Conservation (phyloP, 2,329 filamentous ascomycete species). For the Aspergillus pseudoviridinutans region DNA sequence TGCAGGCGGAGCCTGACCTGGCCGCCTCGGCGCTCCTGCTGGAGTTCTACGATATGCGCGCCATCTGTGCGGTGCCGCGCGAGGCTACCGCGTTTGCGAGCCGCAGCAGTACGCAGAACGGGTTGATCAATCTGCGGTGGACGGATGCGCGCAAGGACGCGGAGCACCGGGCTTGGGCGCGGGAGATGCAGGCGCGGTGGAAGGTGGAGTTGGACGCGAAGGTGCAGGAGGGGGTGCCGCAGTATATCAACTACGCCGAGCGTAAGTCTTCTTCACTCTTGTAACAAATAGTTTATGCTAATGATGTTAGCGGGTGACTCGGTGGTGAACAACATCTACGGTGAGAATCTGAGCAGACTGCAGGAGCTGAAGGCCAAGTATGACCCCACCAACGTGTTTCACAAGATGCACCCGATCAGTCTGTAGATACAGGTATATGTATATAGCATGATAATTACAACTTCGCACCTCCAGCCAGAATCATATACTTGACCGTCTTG, state of each 20-base stretch:
- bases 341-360: constrained; percentile 40
- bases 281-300: constrained; percentile 3
- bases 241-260: constrained; percentile 36
- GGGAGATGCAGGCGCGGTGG: constrained; percentile 27
- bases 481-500: constrained; percentile 18
- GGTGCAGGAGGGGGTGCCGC: constrained; percentile 20
- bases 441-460: neutral
- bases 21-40: constrained; percentile 33
- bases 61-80: constrained; percentile 34
- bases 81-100: constrained; percentile 45
- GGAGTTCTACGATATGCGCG: constrained; percentile 42
- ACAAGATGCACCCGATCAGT: constrained; percentile 39
- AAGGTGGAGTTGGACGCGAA: constrained; percentile 20
- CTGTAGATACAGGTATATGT: neutral
- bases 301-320: constrained; percentile 27
- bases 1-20: constrained; percentile 26
- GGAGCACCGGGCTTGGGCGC: constrained; percentile 38
- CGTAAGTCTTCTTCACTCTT: constrained; percentile 19
- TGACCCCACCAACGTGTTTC: constrained; percentile 46
- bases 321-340: constrained; percentile 40
- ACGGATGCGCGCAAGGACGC: constrained; percentile 35
- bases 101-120: constrained; percentile 44
- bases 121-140: constrained; percentile 42
- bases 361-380: constrained; percentile 44
- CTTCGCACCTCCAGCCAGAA: neutral